These are phyloP conservation scores for Neonectria coccinea DNA, from an alignment of 2,329 filamentous ascomycete genomes.

Conservation along the genomic window DNA sequence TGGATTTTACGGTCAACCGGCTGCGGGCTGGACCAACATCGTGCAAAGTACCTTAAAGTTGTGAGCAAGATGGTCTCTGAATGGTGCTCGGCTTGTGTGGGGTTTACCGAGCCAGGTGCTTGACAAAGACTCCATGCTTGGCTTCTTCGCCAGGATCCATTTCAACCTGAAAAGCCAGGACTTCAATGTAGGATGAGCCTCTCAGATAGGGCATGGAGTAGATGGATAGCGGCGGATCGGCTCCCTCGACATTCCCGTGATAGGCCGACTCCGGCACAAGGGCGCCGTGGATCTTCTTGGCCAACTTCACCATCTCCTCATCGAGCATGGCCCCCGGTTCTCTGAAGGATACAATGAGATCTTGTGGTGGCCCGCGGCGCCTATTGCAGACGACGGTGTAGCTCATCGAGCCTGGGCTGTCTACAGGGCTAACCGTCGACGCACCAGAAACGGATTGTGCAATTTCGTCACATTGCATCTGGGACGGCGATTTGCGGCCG, in stretches of 20 bases:
- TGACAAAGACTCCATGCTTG: constrained; percentile 32
- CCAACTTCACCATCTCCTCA: constrained; percentile 37
- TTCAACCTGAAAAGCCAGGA: constrained; percentile 33
- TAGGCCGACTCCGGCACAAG: constrained; percentile 42
- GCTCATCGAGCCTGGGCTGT: constrained; percentile 46
- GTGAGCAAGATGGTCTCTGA: constrained; percentile 23
- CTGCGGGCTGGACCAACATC: constrained; percentile 36
- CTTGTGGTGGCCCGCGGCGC: constrained; percentile 22
- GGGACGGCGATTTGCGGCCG: constrained; percentile 42
- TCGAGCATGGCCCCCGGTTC: constrained; percentile 28
- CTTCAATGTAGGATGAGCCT: constrained; percentile 43
- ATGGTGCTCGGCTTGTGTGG: constrained; percentile 1
- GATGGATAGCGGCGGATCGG: constrained; percentile 42
- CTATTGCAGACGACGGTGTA: constrained; percentile 45
- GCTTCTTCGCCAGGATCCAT: constrained; percentile 36
- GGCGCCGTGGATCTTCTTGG: constrained; percentile 43
- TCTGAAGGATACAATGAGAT: constrained; percentile 34
- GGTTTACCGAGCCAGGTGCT: constrained; percentile 32
- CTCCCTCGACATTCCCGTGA: constrained; percentile 40
- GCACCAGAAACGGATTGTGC: constrained; percentile 36
- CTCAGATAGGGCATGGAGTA: constrained; percentile 40
- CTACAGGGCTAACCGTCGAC: constrained; percentile 36
- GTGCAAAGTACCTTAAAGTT: constrained; percentile 43
- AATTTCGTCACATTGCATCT: constrained; percentile 41
- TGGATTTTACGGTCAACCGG: constrained; percentile 21